phyloP scores from a whole-genome alignment of 805 yeast species.

The Cephaloascus fragrans region DNA sequence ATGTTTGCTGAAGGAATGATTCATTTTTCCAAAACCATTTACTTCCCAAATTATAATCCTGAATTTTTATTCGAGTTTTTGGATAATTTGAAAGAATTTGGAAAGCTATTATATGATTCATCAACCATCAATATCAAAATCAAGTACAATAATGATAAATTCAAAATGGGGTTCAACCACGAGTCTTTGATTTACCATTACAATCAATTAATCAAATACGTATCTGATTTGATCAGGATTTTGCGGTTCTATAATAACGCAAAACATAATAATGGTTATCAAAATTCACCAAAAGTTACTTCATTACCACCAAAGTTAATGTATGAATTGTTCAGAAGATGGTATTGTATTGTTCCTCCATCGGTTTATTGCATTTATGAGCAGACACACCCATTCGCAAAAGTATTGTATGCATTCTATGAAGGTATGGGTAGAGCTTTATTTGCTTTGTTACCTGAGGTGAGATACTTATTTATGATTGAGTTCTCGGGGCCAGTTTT shows the following conservation, averaged over 20 bases:
- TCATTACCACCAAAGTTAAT: conserved; percentile 4
- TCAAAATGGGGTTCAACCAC: conserved; percentile 1
- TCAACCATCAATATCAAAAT: conserved; percentile 1
- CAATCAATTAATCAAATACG: conserved; percentile 5
- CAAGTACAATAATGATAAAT: conserved; percentile 1
- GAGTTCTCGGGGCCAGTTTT: conserved; percentile 14
- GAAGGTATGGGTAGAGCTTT: conserved; percentile 7
- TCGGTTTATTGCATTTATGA: conserved; percentile 6
- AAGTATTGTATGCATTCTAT: conserved; percentile 7
- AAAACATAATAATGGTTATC: conserved; percentile 1
- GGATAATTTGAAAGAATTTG: conserved; percentile 7
- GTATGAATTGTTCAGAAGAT: conserved; percentile 11
- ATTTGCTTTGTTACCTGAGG: conserved; percentile 14
- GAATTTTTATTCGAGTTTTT: conserved; percentile 10
- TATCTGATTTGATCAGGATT: conserved; percentile 1
- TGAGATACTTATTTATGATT: conserved; percentile 11
- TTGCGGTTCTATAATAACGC: not conserved
- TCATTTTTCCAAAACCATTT: not conserved
- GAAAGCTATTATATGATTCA: conserved; percentile 1
- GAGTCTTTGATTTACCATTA: conserved; percentile 3
- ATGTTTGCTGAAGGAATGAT: not conserved
- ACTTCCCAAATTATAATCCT: conserved; percentile 16
- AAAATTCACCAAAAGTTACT: not conserved
- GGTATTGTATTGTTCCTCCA: conserved; percentile 14
- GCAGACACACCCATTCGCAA: conserved; percentile 7